A percentile compares a stretch with the other conserved stretches of the same genome.
Evolutionary conservation across 1,284 basidiomycete species (phyloP).

Genomic region (Taiwanofungus camphoratus): DNA sequence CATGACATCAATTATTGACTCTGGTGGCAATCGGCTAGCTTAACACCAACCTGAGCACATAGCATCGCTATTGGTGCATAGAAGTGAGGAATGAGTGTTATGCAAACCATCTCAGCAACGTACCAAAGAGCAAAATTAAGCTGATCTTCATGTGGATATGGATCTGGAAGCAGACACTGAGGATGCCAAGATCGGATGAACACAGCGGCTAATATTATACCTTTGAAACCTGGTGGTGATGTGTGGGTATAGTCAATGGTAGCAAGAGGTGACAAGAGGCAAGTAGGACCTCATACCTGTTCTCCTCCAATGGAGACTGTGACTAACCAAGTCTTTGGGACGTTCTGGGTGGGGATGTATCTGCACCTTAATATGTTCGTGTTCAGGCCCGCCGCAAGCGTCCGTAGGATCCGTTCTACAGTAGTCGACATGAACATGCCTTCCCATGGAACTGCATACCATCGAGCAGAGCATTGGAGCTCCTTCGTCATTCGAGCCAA

Average conservation of each 20-base stretch:
- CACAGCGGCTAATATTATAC: constrained; percentile 3
- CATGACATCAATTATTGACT: neutral
- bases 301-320: constrained; percentile 51
- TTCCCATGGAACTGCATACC: constrained; percentile 46
- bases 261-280: neutral
- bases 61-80: constrained; percentile 38
- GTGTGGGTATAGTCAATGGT: neutral
- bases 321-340: constrained; percentile 50
- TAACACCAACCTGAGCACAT: constrained; percentile 42
- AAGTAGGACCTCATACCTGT: constrained; percentile 32
- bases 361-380: constrained; percentile 39
- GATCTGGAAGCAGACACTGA: constrained; percentile 39
- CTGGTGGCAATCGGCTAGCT: neutral
- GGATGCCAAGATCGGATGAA: no score
- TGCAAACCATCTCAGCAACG: constrained; percentile 12
- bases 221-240: constrained; percentile 40
- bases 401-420: constrained; percentile 38
- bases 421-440: constrained; percentile 52
- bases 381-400: constrained; percentile 36
- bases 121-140: constrained; percentile 50
- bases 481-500: constrained; percentile 51
- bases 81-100: neutral
- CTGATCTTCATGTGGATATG: constrained; percentile 52
- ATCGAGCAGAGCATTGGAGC: constrained; percentile 62
- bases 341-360: constrained; percentile 40